These are phyloP conservation scores for Candida sojae DNA, from an alignment of 1,139 yeast species.

Conservation along the genomic window DNA sequence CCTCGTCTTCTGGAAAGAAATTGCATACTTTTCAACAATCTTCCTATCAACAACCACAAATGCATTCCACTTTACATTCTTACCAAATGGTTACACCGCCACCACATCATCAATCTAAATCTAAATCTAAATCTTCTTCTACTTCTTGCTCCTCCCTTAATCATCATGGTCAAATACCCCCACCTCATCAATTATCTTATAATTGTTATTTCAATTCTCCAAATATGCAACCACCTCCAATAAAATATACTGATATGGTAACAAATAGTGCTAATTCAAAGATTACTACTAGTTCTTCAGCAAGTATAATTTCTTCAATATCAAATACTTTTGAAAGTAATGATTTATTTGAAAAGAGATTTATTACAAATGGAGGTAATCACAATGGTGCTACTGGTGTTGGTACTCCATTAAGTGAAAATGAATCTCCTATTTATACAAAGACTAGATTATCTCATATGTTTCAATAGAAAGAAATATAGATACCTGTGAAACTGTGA, in stretches of 20 bases:
- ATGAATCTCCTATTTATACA: constrained; percentile 11
- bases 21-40: constrained; percentile 4
- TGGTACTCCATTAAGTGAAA: constrained; percentile 13
- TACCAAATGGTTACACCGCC: constrained; percentile 10
- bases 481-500: not conserved
- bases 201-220: constrained; percentile 5
- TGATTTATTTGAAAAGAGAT: constrained; percentile 6
- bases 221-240: constrained; percentile 6
- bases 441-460: constrained; percentile 6
- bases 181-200: constrained; percentile 5
- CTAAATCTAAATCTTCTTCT: not conserved
- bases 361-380: not conserved
- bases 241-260: not conserved
- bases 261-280: constrained; percentile 1
- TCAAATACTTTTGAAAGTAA: constrained; percentile 4
- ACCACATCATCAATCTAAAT: constrained; percentile 1
- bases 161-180: not conserved
- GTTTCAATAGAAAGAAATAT: not conserved
- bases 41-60: constrained; percentile 1
- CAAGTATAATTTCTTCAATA: constrained; percentile 5
- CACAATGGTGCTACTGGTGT: not conserved
- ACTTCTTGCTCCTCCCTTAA: not conserved
- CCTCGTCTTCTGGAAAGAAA: constrained; percentile 5
- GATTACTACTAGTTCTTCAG: constrained; percentile 3
- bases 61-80: not conserved